Conservation (phyloP, 208 protist species). For the Trypanosoma melophagium region DNA sequence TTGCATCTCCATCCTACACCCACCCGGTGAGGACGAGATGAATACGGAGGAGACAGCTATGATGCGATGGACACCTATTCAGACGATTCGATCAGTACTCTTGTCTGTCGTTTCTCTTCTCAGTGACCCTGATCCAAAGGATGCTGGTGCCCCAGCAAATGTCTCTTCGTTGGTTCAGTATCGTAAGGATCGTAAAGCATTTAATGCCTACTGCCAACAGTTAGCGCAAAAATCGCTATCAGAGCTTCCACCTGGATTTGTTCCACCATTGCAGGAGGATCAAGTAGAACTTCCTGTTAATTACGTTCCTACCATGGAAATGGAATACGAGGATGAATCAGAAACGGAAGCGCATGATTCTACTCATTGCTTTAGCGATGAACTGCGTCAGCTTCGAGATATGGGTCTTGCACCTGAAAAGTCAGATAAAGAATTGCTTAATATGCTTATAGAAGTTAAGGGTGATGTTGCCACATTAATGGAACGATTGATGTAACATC, state of each 20-base stretch:
- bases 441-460: constrained; percentile 57
- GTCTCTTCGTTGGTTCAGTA: constrained; percentile 92
- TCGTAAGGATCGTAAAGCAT: constrained; percentile 71
- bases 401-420: constrained; percentile 64
- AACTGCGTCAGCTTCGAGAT: constrained; percentile 72
- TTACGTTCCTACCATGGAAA: constrained; percentile 24
- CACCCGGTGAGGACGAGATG: constrained; percentile 95
- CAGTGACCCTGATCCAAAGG: constrained; percentile 92
- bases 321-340: constrained; percentile 30
- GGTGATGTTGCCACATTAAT: constrained; percentile 78
- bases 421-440: constrained; percentile 58
- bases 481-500: constrained; percentile 39
- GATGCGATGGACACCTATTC: constrained; percentile 96
- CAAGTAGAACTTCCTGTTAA: constrained; percentile 35
- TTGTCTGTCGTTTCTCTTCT: constrained; percentile 94
- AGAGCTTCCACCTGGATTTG: constrained; percentile 87
- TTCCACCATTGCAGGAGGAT: constrained; percentile 70
- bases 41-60: constrained; percentile 86
- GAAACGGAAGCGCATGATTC: constrained; percentile 5
- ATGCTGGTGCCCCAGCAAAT: constrained; percentile 93
- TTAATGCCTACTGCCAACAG: constrained; percentile 54
- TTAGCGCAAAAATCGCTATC: constrained; percentile 87
- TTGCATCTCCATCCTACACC: constrained; percentile 98
- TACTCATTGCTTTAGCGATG: constrained; percentile 27
- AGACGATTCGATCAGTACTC: constrained; percentile 94